Conservation (phyloP, 305 asterid genomes). For the Fraxinus ornus region DNA sequence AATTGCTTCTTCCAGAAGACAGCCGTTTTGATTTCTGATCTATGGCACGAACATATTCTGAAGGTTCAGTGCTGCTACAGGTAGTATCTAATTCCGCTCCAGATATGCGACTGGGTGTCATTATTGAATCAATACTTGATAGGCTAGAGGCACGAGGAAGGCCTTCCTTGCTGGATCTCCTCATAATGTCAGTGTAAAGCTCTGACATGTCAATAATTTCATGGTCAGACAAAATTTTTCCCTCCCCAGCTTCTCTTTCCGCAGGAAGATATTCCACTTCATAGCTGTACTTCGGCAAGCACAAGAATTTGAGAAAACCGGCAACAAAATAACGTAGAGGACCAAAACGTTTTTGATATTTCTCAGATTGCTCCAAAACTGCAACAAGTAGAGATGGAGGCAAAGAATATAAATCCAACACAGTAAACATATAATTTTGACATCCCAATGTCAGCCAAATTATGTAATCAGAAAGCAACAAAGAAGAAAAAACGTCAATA, state of each 20-base stretch:
- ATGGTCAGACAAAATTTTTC: conserved; percentile 44
- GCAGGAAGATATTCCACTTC: conserved; percentile 94
- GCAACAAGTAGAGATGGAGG: conserved; percentile 33
- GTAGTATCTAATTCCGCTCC: conserved; percentile 75
- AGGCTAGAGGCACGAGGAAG: conserved; percentile 95
- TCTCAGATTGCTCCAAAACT: conserved; percentile 98
- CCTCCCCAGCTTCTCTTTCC: conserved; percentile 50
- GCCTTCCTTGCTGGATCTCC: conserved; percentile 92
- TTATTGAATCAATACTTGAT: conserved; percentile 90
- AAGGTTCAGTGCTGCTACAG: conserved; percentile 82
- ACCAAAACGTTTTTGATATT: conserved; percentile 89
- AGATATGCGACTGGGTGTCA: conserved; percentile 78
- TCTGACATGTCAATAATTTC: conserved; percentile 83
- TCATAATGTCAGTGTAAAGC: conserved; percentile 89
- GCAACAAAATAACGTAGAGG: conserved; percentile 95
- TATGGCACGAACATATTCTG: conserved; percentile 97
- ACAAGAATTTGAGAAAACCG: conserved; percentile 87
- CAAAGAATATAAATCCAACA: not conserved
- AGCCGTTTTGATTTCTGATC: conserved; percentile 86
- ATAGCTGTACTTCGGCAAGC: conserved; percentile 88
- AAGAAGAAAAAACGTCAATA: not conserved
- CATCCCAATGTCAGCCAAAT: not conserved
- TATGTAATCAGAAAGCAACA: not conserved
- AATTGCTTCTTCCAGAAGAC: conserved; percentile 75
- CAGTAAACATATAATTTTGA: not conserved